A percentile compares a stretch with the other conserved stretches of the same genome.
phyloP scores from a whole-genome alignment of 116 monocot genomes.

The Phalaenopsis hybrid region DNA sequence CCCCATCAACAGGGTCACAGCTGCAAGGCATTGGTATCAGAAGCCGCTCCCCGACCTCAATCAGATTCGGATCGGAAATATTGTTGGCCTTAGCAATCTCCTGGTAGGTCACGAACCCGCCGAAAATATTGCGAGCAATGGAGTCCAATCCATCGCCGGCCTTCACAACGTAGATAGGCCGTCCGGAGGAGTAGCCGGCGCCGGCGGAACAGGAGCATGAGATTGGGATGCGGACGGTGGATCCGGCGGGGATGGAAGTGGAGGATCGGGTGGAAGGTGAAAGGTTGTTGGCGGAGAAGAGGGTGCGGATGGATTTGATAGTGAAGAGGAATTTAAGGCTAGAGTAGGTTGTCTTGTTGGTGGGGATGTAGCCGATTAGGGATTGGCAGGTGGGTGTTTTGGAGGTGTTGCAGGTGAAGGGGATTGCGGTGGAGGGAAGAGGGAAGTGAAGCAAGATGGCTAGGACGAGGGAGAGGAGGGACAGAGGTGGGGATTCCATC shows the following conservation, averaged over 20 bases:
- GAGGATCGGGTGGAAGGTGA: constrained; percentile 22
- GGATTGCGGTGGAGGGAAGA: constrained; percentile 5
- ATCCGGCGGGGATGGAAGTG: constrained; percentile 13
- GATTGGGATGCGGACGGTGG: constrained; percentile 55
- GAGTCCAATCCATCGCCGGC: constrained; percentile 40
- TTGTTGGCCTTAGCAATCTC: constrained; percentile 55
- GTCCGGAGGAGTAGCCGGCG: constrained; percentile 25
- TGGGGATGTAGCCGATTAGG: constrained; percentile 25
- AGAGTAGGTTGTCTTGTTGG: constrained; percentile 45
- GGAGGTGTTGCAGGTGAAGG: constrained; percentile 40
- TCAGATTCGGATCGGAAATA: constrained; percentile 29
- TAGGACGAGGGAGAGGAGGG: not conserved
- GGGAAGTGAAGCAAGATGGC: not conserved
- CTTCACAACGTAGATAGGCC: constrained; percentile 48
- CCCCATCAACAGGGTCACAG: constrained; percentile 54
- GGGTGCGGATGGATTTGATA: constrained; percentile 26
- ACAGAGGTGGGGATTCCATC: constrained; percentile 1
- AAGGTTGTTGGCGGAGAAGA: constrained; percentile 48
- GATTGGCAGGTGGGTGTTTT: constrained; percentile 24
- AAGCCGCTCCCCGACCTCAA: constrained; percentile 36
- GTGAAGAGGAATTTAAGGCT: constrained; percentile 38
- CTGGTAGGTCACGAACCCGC: constrained; percentile 33
- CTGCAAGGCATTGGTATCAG: constrained; percentile 82
- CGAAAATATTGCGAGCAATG: constrained; percentile 45
- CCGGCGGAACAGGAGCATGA: constrained; percentile 47